These are phyloP conservation scores for Plenodomus tracheiphilus DNA, from an alignment of 2,329 filamentous ascomycete genomes.

Conservation along the genomic window DNA sequence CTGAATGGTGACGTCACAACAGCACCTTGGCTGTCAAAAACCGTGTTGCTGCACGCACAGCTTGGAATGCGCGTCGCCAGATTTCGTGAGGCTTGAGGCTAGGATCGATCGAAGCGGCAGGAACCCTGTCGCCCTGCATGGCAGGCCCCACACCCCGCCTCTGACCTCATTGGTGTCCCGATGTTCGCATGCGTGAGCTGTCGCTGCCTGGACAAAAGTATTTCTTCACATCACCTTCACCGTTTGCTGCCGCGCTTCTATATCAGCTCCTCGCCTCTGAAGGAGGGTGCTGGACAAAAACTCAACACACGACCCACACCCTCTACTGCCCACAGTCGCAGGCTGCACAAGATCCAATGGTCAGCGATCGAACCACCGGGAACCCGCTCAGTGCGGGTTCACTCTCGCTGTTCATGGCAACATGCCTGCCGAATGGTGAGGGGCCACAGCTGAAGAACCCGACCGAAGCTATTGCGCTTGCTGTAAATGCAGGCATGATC, in stretches of 20 bases:
- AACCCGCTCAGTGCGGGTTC: slow-evolving; percentile 51
- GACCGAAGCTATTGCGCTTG: slow-evolving; percentile 81
- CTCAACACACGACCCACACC: background rate
- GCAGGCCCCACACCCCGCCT: slow-evolving; percentile 18
- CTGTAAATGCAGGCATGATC: slow-evolving; percentile 80
- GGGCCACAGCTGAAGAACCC: slow-evolving; percentile 62
- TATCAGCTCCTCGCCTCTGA: too few relatives aligned
- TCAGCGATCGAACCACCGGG: slow-evolving; percentile 32
- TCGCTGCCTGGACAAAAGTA: slow-evolving; percentile 8
- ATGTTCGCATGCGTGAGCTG: slow-evolving; percentile 4
- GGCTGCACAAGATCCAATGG: slow-evolving; percentile 20
- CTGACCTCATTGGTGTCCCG: slow-evolving; percentile 25
- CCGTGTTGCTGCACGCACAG: slow-evolving; percentile 1
- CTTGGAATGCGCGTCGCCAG: slow-evolving; percentile 7
- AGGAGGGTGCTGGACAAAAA: background rate
- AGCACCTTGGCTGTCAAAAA: slow-evolving; percentile 1
- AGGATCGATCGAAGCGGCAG: slow-evolving; percentile 5
- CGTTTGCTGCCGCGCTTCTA: too few relatives aligned
- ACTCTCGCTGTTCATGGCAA: slow-evolving; percentile 49
- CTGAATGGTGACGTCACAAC: slow-evolving; percentile 8
- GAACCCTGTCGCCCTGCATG: slow-evolving; percentile 2
- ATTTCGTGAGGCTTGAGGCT: slow-evolving; percentile 11
- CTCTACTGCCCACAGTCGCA: background rate
- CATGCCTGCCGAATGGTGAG: slow-evolving; percentile 46
- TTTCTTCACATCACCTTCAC: too few relatives aligned